Conservation (phyloP, 2,329 filamentous ascomycete species). For the Exophiala xenobiotica region DNA sequence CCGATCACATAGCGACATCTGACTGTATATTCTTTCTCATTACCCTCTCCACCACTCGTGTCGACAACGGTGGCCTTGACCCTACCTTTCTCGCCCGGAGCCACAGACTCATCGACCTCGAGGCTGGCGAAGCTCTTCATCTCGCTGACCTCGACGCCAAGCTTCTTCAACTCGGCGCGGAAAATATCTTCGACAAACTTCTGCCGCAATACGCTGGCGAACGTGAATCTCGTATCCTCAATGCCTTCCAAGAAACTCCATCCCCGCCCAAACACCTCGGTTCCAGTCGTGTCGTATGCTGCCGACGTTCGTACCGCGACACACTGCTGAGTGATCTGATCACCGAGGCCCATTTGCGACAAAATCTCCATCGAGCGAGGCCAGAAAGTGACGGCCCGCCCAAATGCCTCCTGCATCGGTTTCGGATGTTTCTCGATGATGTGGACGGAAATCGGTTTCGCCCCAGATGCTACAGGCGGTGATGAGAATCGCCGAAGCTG, state of each 20-base stretch:
- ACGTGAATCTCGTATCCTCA: conserved; percentile 53
- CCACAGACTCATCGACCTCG: conserved; percentile 38
- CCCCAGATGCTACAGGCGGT: conserved; percentile 6
- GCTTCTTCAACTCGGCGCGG: conserved; percentile 40
- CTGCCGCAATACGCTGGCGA: conserved; percentile 55
- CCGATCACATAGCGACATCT: conserved; percentile 52
- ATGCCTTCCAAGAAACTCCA: conserved; percentile 57
- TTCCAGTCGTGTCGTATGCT: conserved; percentile 48
- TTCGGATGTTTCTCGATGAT: conserved; percentile 53
- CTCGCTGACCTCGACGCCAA: conserved; percentile 40
- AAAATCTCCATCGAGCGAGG: conserved; percentile 54
- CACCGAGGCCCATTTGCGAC: conserved; percentile 52
- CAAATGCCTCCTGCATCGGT: conserved; percentile 52
- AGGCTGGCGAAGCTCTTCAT: conserved; percentile 42
- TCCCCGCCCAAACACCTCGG: conserved; percentile 47
- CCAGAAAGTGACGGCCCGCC: conserved; percentile 56
- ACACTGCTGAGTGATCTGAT: conserved; percentile 52
- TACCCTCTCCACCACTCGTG: conserved; percentile 28
- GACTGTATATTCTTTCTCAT: conserved; percentile 31
- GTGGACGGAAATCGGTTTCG: conserved; percentile 38
- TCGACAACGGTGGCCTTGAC: conserved; percentile 34
- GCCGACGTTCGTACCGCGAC: conserved; percentile 54
- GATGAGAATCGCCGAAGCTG: conserved; percentile 34
- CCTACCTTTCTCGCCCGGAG: conserved; percentile 25
- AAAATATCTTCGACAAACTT: conserved; percentile 58